Conservation (phyloP, 352 stramenopile genomes). For the Globisporangium carolinianum region DNA sequence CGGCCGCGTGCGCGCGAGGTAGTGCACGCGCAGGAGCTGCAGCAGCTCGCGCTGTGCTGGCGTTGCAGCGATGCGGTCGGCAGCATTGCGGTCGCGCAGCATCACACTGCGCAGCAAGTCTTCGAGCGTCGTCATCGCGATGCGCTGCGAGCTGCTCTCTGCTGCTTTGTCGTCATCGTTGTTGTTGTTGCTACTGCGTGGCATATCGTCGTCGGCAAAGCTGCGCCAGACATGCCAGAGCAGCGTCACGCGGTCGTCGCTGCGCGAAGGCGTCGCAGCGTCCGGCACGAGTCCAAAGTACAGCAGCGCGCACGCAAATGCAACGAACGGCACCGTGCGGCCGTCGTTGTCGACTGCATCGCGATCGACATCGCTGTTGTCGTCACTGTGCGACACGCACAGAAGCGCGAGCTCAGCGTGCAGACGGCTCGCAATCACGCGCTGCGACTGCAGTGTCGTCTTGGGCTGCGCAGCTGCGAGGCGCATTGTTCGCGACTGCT, state of each 20-base stretch:
- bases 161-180: slow-evolving; percentile 1
- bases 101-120: slow-evolving; percentile 17
- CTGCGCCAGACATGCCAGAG: slow-evolving; percentile 48
- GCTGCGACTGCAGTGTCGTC: slow-evolving; percentile 25
- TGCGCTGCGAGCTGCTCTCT: not conserved
- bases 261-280: slow-evolving; percentile 28
- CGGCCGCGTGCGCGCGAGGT: slow-evolving; percentile 7
- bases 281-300: slow-evolving; percentile 50
- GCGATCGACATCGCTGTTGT: not conserved
- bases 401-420: slow-evolving; percentile 28
- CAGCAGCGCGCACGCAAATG: slow-evolving; percentile 51
- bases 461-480: slow-evolving; percentile 21
- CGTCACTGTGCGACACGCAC: slow-evolving; percentile 11
- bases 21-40: slow-evolving; percentile 6
- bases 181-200: not conserved
- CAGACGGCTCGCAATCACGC: slow-evolving; percentile 33
- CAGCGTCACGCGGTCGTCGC: slow-evolving; percentile 25
- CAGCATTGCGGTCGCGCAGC: slow-evolving; percentile 1
- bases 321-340: slow-evolving; percentile 23
- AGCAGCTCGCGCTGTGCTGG: slow-evolving; percentile 1
- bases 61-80: not conserved
- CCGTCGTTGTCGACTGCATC: not conserved
- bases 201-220: slow-evolving; percentile 14
- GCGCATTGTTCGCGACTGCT: slow-evolving; percentile 14
- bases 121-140: slow-evolving; percentile 17